Evolutionary conservation across 176 grass and related monocot genomes (phyloP).

Genomic region (Aegilops sharonensis): DNA sequence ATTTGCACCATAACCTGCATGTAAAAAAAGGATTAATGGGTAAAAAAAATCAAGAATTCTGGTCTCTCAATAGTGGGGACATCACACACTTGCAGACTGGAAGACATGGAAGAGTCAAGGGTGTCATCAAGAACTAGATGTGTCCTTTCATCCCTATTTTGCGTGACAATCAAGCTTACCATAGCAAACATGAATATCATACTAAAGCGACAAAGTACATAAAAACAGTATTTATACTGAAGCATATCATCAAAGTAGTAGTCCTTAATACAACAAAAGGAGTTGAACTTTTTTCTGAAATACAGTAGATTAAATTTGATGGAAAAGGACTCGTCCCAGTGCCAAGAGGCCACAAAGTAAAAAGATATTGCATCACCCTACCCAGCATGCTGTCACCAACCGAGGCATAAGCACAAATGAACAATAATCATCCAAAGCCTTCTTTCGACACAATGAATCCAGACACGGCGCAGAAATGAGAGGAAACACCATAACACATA

Average conservation of each 20-base stretch:
- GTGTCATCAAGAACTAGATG: background rate
- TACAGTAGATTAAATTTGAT: background rate
- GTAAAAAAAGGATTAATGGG: conserved; percentile 1
- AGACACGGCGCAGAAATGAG: background rate
- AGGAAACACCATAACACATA: background rate
- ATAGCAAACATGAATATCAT: conserved; percentile 1
- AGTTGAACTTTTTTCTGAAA: background rate
- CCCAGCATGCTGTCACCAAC: conserved; percentile 6
- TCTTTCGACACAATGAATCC: background rate
- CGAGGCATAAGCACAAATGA: background rate
- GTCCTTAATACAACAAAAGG: background rate
- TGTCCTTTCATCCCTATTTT: background rate
- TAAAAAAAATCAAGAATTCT: conserved; percentile 18
- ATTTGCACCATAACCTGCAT: conserved; percentile 94
- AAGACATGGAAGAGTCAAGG: background rate
- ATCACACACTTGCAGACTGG: background rate
- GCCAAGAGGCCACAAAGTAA: background rate
- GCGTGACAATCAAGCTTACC: background rate
- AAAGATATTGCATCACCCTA: background rate
- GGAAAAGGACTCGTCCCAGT: background rate
- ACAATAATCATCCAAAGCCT: background rate
- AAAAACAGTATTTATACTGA: background rate
- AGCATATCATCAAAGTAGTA: background rate
- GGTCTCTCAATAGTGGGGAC: background rate
- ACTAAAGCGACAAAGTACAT: conserved; percentile 7